Conservation (phyloP, 169 alveolate genomes). For the Plasmodium vinckei region DNA sequence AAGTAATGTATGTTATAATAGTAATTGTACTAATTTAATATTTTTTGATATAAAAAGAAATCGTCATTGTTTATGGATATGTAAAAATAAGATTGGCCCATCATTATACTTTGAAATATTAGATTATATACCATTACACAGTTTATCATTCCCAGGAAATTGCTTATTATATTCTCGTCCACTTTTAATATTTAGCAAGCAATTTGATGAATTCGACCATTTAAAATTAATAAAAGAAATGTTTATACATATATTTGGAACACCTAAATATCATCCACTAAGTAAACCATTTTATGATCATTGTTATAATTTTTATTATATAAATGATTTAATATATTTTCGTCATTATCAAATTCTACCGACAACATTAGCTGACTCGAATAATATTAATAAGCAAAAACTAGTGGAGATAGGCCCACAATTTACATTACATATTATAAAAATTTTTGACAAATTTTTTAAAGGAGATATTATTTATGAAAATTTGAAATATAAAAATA, state of each 20-base stretch:
- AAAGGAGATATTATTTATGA: conserved; percentile 61
- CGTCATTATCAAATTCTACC: conserved; percentile 94
- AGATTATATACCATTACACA: conserved; percentile 81
- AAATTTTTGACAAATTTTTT: conserved; percentile 66
- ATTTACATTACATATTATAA: conserved; percentile 62
- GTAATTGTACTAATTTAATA: conserved; percentile 92
- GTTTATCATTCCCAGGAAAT: conserved; percentile 92
- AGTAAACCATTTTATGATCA: conserved; percentile 97
- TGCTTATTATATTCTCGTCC: conserved; percentile 96
- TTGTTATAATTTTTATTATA: conserved; percentile 91
- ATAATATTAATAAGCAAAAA: conserved; percentile 87
- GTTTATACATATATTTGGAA: conserved; percentile 88
- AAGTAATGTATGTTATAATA: conserved; percentile 85
- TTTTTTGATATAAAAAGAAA: conserved; percentile 93
- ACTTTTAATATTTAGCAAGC: conserved; percentile 93
- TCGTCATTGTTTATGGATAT: conserved; percentile 94
- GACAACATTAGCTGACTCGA: conserved; percentile 79
- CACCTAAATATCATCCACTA: conserved; percentile 97
- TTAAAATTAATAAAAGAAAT: conserved; percentile 81
- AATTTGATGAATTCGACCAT: conserved; percentile 82
- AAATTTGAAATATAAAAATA: conserved; percentile 38
- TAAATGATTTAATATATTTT: conserved; percentile 92
- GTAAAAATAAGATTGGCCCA: conserved; percentile 97
- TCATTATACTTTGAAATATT: conserved; percentile 92
- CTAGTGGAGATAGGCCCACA: conserved; percentile 89